These are phyloP conservation scores for Lentinus tigrinus DNA, from an alignment of 768 basidiomycete species.

Conservation along the genomic window DNA sequence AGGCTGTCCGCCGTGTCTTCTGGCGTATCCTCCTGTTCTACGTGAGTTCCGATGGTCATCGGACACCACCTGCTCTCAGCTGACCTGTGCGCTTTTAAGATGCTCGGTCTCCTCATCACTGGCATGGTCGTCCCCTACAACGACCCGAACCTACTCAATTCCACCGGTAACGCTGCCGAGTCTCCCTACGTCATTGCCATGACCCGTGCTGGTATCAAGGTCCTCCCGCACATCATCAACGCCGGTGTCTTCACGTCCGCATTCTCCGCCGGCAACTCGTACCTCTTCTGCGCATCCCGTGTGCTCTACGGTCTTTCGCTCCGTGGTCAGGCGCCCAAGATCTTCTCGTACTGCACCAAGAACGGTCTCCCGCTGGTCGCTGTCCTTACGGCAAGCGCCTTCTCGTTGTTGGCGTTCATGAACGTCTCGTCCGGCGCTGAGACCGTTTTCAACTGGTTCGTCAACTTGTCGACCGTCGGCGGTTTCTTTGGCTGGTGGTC, in stretches of 20 bases:
- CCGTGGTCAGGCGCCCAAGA: slow-evolving; percentile 37
- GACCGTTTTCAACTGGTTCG: slow-evolving; percentile 71
- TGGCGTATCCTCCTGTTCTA: slow-evolving; percentile 82
- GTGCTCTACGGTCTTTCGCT: slow-evolving; percentile 38
- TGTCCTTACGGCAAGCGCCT: slow-evolving; percentile 33
- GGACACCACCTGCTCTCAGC: too few relatives aligned
- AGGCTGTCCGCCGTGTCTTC: slow-evolving; percentile 75
- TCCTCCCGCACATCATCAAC: slow-evolving; percentile 55
- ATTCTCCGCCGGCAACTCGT: slow-evolving; percentile 71
- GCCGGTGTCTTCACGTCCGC: slow-evolving; percentile 69
- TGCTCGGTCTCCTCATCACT: slow-evolving; percentile 69
- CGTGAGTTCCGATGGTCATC: slow-evolving; percentile 32
- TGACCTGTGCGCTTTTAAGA: slow-evolving; percentile 31
- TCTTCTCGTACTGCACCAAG: slow-evolving; percentile 48
- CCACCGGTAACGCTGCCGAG: slow-evolving; percentile 63
- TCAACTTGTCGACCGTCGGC: slow-evolving; percentile 62
- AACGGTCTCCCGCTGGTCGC: slow-evolving; percentile 48
- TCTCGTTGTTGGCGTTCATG: slow-evolving; percentile 60
- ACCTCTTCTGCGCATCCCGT: slow-evolving; percentile 53
- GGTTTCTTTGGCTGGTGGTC: slow-evolving; percentile 69
- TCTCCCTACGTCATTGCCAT: slow-evolving; percentile 89
- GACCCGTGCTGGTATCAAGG: slow-evolving; percentile 66
- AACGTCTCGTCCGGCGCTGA: slow-evolving; percentile 53
- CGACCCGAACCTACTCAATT: slow-evolving; percentile 49
- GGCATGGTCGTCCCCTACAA: slow-evolving; percentile 79